Evolutionary conservation across 2,329 filamentous ascomycete species (phyloP), one percentile per base, ranked within the genome.

Genomic region (Aspergillus puulaauensis): DNA sequence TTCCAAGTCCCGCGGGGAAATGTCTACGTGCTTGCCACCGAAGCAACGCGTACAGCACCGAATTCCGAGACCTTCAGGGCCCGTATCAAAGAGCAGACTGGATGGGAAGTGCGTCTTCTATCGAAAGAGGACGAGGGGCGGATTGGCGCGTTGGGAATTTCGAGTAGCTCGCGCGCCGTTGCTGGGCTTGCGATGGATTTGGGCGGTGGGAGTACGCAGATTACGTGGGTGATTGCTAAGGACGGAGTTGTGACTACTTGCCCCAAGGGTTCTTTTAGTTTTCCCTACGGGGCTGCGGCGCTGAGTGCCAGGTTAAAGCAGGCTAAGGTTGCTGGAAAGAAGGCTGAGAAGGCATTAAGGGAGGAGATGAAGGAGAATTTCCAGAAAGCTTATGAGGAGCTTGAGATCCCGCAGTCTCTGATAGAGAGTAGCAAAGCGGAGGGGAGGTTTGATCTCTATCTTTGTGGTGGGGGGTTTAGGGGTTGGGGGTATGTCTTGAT

Each of bases 401-500:
- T 90, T 4, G 73, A 80, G 6, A 74, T 89, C 0, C 85, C 93
- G 0, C 69, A 75, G 12, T 75, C 80, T 15, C 73, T 86, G 6
- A 61, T 79, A 1, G 69, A 80, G 12, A 66, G 73, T 19, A 77
- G 79, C 14, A 71, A 76, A 27, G 66, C 72, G 7, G 66, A 78
- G 1, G 79, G 78, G 1, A 83, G 83, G 4, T 80, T 92, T 57
- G 85, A 89, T 35, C 79, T 96, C 8, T 96, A 93, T 71, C 86
- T 97, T 57, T 96, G 90, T 61, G 93, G 93, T 44, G 93, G 93
- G 23, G 93, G 93, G 0, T 96, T 96, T 70, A 82, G 93, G 37
- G 93, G 93, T 15, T 96, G 96, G 80, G 93, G 92, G 6, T 96
- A 91, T 73, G 86, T 96, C 68, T 81, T 96, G 52, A 93, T 96